Conservation (phyloP, 2,329 filamentous ascomycete genomes). For the Hypoxylon sp. region DNA sequence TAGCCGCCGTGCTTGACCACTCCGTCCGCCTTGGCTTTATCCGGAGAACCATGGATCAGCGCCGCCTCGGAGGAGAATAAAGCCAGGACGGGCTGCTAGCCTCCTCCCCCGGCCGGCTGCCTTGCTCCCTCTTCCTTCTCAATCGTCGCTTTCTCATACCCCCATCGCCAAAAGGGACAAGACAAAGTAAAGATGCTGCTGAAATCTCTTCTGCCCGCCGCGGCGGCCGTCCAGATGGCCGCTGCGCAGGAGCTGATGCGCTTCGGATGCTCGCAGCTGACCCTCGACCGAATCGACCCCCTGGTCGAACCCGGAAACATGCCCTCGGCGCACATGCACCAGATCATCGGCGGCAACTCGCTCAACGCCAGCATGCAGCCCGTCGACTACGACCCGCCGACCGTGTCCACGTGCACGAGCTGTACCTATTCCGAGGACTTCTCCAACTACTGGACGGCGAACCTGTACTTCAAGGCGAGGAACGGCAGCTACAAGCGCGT, state of each 20-base stretch:
- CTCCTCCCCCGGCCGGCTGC: constrained; percentile 14
- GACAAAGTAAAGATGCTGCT: constrained; percentile 47
- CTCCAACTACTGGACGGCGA: constrained; percentile 53
- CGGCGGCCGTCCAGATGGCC: constrained; percentile 47
- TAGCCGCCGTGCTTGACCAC: constrained; percentile 40
- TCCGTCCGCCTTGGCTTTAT: constrained; percentile 49
- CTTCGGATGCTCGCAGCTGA: constrained; percentile 54
- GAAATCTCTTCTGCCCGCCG: constrained; percentile 48
- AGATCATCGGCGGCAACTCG: constrained; percentile 52
- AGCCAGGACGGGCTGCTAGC: constrained; percentile 36
- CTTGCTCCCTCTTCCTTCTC: constrained; percentile 27
- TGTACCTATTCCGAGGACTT: constrained; percentile 53
- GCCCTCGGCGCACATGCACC: constrained; percentile 52
- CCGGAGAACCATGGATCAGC: constrained; percentile 41
- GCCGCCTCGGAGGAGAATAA: constrained; percentile 40
- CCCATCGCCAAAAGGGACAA: constrained; percentile 14
- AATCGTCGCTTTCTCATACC: constrained; percentile 13
- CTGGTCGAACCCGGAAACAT: constrained; percentile 50
- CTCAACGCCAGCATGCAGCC: constrained; percentile 51
- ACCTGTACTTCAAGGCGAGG: constrained; percentile 51
- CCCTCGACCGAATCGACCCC: constrained; percentile 52
- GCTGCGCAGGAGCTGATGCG: constrained; percentile 54
- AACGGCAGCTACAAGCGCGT: constrained; percentile 52
- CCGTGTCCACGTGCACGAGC: constrained; percentile 48
- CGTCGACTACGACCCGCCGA: constrained; percentile 46